Evolutionary conservation across 805 yeast genomes (phyloP).

Genomic region (Yarrowia sp.): DNA sequence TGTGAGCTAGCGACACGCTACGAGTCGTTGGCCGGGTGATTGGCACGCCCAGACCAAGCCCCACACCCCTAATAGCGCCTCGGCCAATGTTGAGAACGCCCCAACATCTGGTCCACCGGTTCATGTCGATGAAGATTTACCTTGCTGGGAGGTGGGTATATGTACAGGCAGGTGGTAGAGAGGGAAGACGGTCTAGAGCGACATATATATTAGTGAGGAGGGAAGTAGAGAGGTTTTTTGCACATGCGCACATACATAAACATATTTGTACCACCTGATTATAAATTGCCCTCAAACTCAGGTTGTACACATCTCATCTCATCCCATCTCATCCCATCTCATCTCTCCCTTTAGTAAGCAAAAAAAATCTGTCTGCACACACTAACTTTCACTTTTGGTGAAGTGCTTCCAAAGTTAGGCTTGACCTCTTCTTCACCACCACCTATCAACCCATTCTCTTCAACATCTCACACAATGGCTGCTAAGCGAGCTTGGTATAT

Average conservation of each 20-base stretch:
- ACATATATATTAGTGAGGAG: no score
- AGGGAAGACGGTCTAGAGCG: no score
- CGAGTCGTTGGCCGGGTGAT: background rate
- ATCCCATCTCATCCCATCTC: no score
- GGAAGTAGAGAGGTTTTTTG: no score
- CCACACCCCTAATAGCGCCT: background rate
- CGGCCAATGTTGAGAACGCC: constrained; percentile 23
- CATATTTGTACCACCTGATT: no score
- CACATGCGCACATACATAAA: no score
- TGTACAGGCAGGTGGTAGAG: background rate
- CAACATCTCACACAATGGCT: constrained; percentile 16
- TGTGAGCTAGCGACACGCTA: background rate
- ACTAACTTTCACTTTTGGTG: background rate
- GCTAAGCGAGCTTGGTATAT: constrained; percentile 38
- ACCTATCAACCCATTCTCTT: background rate
- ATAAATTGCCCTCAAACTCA: no score
- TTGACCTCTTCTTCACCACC: constrained; percentile 24
- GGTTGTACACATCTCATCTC: no score
- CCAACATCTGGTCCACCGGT: constrained; percentile 33
- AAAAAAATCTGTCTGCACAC: background rate
- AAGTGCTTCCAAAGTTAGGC: constrained; percentile 20
- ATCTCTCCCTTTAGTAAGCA: background rate
- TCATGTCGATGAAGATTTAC: constrained; percentile 35
- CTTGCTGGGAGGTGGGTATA: constrained; percentile 4
- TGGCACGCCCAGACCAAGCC: background rate